Evolutionary conservation across 495 filamentous ascomycete species (phyloP).

Genomic region (Durotheca rogersii): DNA sequence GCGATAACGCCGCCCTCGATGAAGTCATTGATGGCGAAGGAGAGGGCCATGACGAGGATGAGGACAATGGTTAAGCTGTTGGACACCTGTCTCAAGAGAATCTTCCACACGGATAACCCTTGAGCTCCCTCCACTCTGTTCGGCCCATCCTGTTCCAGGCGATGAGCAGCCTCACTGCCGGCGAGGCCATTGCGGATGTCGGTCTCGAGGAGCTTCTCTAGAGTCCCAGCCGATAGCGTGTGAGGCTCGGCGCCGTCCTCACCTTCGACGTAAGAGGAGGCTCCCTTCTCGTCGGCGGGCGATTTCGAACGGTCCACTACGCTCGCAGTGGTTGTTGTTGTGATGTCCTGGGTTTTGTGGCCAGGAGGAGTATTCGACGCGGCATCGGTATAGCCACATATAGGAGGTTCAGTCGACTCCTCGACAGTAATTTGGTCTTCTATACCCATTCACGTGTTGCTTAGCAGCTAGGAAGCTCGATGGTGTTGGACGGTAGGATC

Average conservation of each 20-base stretch:
- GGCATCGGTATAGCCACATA: slow-evolving; percentile 46
- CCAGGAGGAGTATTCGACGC: slow-evolving; percentile 19
- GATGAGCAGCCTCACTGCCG: slow-evolving; percentile 42
- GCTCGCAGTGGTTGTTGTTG: slow-evolving; percentile 1
- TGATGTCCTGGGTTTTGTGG: slow-evolving; percentile 16
- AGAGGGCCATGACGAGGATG: slow-evolving; percentile 71
- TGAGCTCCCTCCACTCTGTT: slow-evolving; percentile 55
- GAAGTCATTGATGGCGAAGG: slow-evolving; percentile 71
- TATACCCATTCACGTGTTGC: slow-evolving; percentile 49
- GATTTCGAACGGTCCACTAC: slow-evolving; percentile 3
- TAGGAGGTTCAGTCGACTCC: slow-evolving; percentile 54
- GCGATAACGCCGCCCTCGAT: slow-evolving; percentile 76
- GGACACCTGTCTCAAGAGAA: slow-evolving; percentile 57
- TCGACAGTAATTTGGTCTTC: slow-evolving; percentile 49
- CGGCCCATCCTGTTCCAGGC: slow-evolving; percentile 48
- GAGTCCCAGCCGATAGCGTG: slow-evolving; percentile 21
- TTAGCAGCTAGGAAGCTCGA: slow-evolving; percentile 12
- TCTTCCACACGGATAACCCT: slow-evolving; percentile 55
- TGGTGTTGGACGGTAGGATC: slow-evolving; percentile 5
- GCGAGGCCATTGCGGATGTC: slow-evolving; percentile 43
- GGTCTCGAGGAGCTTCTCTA: slow-evolving; percentile 29
- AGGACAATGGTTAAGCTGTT: slow-evolving; percentile 61
- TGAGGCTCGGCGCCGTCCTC: slow-evolving; percentile 27
- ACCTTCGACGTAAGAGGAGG: background rate
- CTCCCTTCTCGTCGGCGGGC: background rate